Evolutionary conservation across 139 green algal genomes (phyloP).

Genomic region (Gonium pectorale): DNA sequence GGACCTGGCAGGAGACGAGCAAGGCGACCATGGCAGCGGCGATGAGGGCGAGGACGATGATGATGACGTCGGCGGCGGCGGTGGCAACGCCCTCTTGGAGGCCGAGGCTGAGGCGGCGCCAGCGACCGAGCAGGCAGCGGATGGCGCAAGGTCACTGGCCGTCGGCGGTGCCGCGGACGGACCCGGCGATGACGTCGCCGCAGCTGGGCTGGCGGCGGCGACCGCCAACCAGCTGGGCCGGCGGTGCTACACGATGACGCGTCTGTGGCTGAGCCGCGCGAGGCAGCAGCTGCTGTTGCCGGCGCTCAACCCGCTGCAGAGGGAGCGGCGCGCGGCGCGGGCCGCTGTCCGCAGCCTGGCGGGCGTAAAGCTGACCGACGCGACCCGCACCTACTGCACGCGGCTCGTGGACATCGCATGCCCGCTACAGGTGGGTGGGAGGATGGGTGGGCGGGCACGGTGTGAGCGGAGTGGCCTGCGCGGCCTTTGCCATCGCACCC

Average conservation of each 20-base stretch:
- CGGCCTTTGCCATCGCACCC: too few species aligned
- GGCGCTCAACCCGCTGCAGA: background rate
- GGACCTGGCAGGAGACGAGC: background rate
- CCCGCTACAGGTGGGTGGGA: constrained; percentile 28
- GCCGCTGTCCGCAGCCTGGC: background rate
- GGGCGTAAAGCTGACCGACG: too few species aligned
- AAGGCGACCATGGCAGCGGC: too few species aligned
- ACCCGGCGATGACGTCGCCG: background rate
- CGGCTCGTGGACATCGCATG: background rate
- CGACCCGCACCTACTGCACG: background rate
- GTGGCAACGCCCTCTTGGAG: too few species aligned
- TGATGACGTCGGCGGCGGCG: background rate
- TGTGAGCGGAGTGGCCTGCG: too few species aligned
- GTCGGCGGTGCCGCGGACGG: background rate
- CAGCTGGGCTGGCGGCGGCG: background rate
- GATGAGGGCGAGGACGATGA: background rate
- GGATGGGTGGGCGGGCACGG: too few species aligned
- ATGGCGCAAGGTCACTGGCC: too few species aligned
- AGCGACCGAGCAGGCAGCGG: background rate
- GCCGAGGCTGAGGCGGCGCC: background rate
- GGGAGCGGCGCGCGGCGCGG: background rate
- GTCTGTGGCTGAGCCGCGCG: background rate
- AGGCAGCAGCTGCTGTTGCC: background rate
- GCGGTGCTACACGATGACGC: background rate
- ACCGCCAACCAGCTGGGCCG: background rate